Evolutionary conservation across 768 basidiomycete genomes (phyloP).

Genomic region (Kwoniella botswanensis): DNA sequence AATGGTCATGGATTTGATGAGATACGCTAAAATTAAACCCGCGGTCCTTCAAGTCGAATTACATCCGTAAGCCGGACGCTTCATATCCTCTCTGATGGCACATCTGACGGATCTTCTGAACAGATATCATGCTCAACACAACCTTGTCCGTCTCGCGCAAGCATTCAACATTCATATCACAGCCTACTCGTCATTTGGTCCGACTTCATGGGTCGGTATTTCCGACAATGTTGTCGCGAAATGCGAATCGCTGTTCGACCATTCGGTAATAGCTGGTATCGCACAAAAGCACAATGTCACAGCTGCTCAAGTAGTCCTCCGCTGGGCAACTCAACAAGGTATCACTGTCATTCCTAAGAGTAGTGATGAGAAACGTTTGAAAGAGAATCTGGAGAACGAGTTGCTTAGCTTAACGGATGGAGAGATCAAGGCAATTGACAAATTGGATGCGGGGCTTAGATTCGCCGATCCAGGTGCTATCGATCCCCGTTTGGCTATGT

Average conservation of each 20-base stretch:
- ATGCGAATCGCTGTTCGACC: slow-evolving; percentile 13
- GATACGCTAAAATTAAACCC: slow-evolving; percentile 72
- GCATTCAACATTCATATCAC: slow-evolving; percentile 42
- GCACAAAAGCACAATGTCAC: slow-evolving; percentile 1
- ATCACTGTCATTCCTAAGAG: slow-evolving; percentile 79
- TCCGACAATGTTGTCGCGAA: slow-evolving; percentile 13
- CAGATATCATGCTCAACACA: slow-evolving; percentile 29
- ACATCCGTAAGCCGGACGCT: slow-evolving; percentile 60
- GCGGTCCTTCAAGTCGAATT: slow-evolving; percentile 69
- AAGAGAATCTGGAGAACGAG: slow-evolving; percentile 65
- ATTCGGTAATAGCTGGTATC: slow-evolving; percentile 1
- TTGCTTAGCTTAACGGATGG: slow-evolving; percentile 65
- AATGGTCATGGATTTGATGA: slow-evolving; percentile 74
- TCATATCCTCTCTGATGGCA: not conserved
- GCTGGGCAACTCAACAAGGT: slow-evolving; percentile 78
- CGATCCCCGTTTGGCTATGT: slow-evolving; percentile 70
- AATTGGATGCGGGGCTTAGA: slow-evolving; percentile 69
- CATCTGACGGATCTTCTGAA: not conserved
- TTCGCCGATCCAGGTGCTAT: slow-evolving; percentile 74
- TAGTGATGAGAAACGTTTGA: slow-evolving; percentile 61
- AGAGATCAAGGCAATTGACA: slow-evolving; percentile 67
- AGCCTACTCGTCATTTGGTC: slow-evolving; percentile 42
- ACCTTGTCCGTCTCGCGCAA: slow-evolving; percentile 26
- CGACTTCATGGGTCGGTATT: slow-evolving; percentile 22
- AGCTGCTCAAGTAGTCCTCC: slow-evolving; percentile 73